Percentiles rank a stretch among this genome's conserved stretches.
Evolutionary conservation across 108 stramenopile species (phyloP).

Genomic region (Skeletonema tropicum): DNA sequence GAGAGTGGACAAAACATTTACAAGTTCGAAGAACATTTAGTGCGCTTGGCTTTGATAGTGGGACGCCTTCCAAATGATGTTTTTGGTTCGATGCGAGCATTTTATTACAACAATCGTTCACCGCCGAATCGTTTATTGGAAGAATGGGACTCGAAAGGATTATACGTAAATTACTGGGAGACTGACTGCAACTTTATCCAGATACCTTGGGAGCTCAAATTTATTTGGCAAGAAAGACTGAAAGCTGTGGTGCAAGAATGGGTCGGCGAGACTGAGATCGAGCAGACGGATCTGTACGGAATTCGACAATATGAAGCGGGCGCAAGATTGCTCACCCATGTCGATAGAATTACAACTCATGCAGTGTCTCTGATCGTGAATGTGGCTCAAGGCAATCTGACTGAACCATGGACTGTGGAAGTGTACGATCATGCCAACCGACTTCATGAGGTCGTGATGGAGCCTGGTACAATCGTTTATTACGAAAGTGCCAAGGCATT

Average conservation of each 20-base stretch:
- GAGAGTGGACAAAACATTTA: conserved; percentile 64
- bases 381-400: conserved; percentile 83
- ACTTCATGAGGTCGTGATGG: conserved; percentile 75
- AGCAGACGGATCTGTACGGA: conserved; percentile 92
- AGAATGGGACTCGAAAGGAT: conserved; percentile 79
- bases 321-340: conserved; percentile 85
- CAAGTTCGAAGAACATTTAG: conserved; percentile 63
- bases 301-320: conserved; percentile 88
- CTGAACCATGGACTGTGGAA: conserved; percentile 83
- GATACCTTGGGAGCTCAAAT: conserved; percentile 77
- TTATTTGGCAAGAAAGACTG: conserved; percentile 70
- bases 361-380: conserved; percentile 91
- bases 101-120: conserved; percentile 82
- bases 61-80: conserved; percentile 72
- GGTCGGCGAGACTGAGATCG: conserved; percentile 77
- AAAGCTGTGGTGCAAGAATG: conserved; percentile 76
- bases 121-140: conserved; percentile 59
- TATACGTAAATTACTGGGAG: conserved; percentile 93
- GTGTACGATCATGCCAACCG: conserved; percentile 75
- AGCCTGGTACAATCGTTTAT: conserved; percentile 85
- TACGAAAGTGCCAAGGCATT: conserved; percentile 91
- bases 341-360: conserved; percentile 88
- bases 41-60: conserved; percentile 68
- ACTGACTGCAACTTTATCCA: conserved; percentile 70
- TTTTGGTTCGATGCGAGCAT: conserved; percentile 79